Evolutionary conservation across 2,329 filamentous ascomycete genomes (phyloP).

Genomic region (Zalaria obscura): DNA sequence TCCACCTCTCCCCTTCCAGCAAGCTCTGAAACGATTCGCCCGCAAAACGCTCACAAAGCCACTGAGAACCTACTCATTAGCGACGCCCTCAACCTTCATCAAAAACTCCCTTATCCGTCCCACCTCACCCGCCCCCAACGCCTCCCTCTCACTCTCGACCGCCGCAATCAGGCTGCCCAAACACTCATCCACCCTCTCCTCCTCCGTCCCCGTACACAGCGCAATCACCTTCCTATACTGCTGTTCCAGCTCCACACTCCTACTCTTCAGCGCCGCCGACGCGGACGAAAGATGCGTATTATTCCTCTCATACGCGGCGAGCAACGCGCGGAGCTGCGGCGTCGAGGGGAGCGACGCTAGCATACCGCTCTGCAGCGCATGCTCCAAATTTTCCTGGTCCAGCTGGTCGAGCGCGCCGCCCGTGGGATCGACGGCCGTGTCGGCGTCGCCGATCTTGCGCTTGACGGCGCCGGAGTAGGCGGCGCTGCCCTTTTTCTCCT

Average conservation of each 20-base stretch:
- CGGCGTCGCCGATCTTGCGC: constrained; percentile 34
- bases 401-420: not conserved
- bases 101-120: constrained; percentile 66
- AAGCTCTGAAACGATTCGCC: too few relatives aligned
- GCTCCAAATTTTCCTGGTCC: not conserved
- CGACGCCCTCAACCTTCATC: constrained; percentile 53
- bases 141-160: constrained; percentile 63
- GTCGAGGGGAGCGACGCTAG: not conserved
- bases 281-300: constrained; percentile 54
- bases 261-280: constrained; percentile 57
- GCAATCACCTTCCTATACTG: constrained; percentile 83
- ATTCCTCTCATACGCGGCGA: constrained; percentile 56
- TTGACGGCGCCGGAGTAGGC: not conserved
- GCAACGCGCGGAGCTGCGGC: constrained; percentile 43
- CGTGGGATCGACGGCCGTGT: constrained; percentile 8
- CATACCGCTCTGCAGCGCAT: too few relatives aligned
- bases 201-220: constrained; percentile 68
- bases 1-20: too few relatives aligned
- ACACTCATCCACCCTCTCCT: constrained; percentile 65
- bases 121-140: constrained; percentile 23
- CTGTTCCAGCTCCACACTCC: constrained; percentile 70
- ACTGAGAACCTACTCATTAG: not conserved
- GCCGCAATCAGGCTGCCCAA: constrained; percentile 70
- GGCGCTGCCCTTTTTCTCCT: constrained; percentile 31
- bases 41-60: too few relatives aligned